These are phyloP conservation scores for Hanseniaspora gamundiae DNA, from an alignment of 1,139 yeast genomes.

Conservation along the genomic window DNA sequence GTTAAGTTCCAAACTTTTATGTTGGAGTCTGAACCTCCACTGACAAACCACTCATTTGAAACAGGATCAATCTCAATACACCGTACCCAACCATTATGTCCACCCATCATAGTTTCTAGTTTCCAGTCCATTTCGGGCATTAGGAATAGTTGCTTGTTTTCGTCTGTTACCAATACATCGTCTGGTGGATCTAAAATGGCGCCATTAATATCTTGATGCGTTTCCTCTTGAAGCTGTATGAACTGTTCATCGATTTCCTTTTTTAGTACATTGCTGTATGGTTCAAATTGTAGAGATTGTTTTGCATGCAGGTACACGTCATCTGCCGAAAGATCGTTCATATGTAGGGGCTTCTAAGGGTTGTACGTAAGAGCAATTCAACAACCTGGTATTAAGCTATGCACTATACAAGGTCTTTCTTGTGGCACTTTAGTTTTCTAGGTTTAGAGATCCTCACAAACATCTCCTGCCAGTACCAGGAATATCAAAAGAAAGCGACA, in stretches of 20 bases:
- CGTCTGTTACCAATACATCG: background rate
- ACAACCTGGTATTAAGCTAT: too few relatives aligned
- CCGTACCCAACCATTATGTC: conserved; percentile 91
- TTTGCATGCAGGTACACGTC: background rate
- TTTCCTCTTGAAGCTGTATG: background rate
- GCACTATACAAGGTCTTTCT: too few relatives aligned
- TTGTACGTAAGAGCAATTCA: background rate
- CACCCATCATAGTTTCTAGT: conserved; percentile 62
- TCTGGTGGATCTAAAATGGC: background rate
- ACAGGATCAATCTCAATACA: conserved; percentile 65
- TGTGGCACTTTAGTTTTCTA: too few relatives aligned
- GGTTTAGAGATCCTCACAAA: too few relatives aligned
- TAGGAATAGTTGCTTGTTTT: background rate
- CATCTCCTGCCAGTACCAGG: too few relatives aligned
- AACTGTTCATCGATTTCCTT: background rate
- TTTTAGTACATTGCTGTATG: background rate
- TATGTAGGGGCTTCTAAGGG: background rate
- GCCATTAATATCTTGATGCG: background rate
- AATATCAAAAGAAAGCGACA: too few relatives aligned
- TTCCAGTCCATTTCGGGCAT: conserved; percentile 36
- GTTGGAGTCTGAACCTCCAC: conserved; percentile 83
- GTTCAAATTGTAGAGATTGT: background rate
- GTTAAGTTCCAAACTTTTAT: conserved; percentile 80
- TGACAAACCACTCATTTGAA: conserved; percentile 79
- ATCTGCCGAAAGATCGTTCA: background rate